phyloP scores from a whole-genome alignment of 2,329 filamentous ascomycete species.

The Ceratocystis harringtonii region DNA sequence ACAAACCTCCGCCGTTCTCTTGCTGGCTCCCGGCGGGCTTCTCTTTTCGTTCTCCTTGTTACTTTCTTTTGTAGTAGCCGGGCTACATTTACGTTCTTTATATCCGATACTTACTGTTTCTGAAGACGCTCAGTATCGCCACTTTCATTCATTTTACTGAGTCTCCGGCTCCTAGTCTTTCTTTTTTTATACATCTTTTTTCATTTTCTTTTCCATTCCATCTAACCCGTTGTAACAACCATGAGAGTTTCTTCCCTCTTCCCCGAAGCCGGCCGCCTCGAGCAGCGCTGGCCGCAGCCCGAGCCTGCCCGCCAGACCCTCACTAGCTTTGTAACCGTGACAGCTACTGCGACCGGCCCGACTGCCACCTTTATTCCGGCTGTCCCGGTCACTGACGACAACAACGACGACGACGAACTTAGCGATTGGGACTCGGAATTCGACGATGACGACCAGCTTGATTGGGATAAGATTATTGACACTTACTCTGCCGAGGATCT shows the following conservation, averaged over 20 bases:
- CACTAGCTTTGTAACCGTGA: background rate
- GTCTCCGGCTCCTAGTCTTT: slow-evolving; percentile 4
- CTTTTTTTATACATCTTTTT: background rate
- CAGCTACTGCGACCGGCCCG: background rate
- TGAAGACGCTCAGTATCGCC: background rate
- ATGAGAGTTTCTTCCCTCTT: slow-evolving; percentile 13
- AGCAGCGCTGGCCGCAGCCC: slow-evolving; percentile 6
- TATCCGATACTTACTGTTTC: background rate
- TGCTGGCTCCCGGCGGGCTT: slow-evolving; percentile 14
- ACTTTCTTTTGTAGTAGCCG: slow-evolving; percentile 13
- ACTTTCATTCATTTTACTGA: slow-evolving; percentile 2
- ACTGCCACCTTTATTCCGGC: background rate
- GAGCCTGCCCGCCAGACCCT: background rate
- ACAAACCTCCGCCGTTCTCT: slow-evolving; percentile 1
- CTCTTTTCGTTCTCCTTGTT: background rate
- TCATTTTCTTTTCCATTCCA: background rate
- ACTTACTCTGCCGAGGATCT: background rate
- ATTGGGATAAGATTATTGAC: slow-evolving; percentile 8
- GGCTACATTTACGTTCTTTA: slow-evolving; percentile 10
- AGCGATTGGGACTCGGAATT: slow-evolving; percentile 15
- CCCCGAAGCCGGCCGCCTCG: slow-evolving; percentile 4
- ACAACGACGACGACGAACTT: slow-evolving; percentile 3
- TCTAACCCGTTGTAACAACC: background rate
- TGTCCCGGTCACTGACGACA: background rate
- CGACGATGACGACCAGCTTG: slow-evolving; percentile 11